Conservation (phyloP, 768 basidiomycete genomes). For the Rhizopogon sp. region DNA sequence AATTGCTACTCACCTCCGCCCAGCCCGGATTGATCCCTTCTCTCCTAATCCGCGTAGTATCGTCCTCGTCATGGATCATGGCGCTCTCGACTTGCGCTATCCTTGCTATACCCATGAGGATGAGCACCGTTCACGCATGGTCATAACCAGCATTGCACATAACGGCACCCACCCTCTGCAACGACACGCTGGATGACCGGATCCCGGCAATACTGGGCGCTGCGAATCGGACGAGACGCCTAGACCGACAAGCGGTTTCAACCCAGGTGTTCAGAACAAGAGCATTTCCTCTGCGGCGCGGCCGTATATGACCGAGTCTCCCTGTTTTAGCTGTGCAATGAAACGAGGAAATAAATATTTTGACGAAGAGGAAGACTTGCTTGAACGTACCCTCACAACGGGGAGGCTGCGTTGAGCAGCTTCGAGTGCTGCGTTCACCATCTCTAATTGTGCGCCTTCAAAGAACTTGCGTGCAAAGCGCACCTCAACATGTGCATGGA, state of each 20-base stretch:
- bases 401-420: conserved; percentile 74
- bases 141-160: too few species aligned
- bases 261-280: conserved; percentile 82
- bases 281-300: conserved; percentile 53
- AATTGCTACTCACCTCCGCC: too few species aligned
- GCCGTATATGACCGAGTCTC: too few species aligned
- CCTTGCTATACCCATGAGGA: too few species aligned
- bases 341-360: background rate
- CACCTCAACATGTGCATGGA: conserved; percentile 66
- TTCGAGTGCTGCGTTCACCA: conserved; percentile 84
- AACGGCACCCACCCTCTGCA: too few species aligned
- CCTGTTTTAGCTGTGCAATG: too few species aligned
- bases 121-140: too few species aligned
- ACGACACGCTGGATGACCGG: too few species aligned
- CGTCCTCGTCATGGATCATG: too few species aligned
- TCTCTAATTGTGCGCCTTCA: conserved; percentile 30
- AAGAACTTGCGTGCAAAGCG: conserved; percentile 96
- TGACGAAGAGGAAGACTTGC: background rate
- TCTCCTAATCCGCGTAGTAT: too few species aligned
- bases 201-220: conserved; percentile 44
- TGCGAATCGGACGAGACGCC: conserved; percentile 84
- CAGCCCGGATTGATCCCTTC: too few species aligned
- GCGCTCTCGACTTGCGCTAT: too few species aligned
- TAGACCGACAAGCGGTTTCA: conserved; percentile 82
- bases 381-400: conserved; percentile 71